Base-by-base conservation (phyloP, 306 rosid genomes). In the Myrica gale region DNA sequence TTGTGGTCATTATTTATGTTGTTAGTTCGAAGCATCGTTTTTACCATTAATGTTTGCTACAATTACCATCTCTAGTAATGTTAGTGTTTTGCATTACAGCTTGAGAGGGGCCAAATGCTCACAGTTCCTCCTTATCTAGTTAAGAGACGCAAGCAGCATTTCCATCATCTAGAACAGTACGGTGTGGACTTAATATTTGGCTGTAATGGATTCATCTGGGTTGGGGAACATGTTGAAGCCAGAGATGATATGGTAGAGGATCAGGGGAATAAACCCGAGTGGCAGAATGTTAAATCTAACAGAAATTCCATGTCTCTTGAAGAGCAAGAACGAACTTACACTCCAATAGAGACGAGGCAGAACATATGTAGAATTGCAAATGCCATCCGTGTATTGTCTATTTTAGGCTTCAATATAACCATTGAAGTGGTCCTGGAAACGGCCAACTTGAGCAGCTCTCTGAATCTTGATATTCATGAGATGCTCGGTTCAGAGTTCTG, bases 141-240 rank as follows among this genome's bases (percentile, higher is more conserved):
- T 79, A 95, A 92, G 94, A 90, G 93, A 83, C 90, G 92, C 48
- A 92, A 95, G 61, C 98, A 88, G 55, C 97, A 95, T 85, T 92
- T 92, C 76, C 97, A 95, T 82, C 85, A 89, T 84, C 78, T 92
- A 52, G 96, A 89, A 62, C 81, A 89, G 79, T 87, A 85, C 50
- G 96, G 97, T 42, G 74, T 87, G 69, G 97, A 95, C 81, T 79
- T 90, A 78, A 86, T 92, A 70, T 85, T 95, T 26, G 98, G 98
- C 66, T 90, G 97, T 73, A 92, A 92, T 77, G 99, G 97, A 26
- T 92, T 86, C 77, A 82, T 92, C 80, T 92, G 99, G 97, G 84
- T 92, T 55, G 99, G 99, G 55, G 97, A 92, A 83, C 96, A 90
- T 63, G 78, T 83, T 58, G 91, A 89, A 68, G 82, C 77, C 47